phyloP scores from a whole-genome alignment of 2,329 filamentous ascomycete genomes.

The Myrmaecium sp. region DNA sequence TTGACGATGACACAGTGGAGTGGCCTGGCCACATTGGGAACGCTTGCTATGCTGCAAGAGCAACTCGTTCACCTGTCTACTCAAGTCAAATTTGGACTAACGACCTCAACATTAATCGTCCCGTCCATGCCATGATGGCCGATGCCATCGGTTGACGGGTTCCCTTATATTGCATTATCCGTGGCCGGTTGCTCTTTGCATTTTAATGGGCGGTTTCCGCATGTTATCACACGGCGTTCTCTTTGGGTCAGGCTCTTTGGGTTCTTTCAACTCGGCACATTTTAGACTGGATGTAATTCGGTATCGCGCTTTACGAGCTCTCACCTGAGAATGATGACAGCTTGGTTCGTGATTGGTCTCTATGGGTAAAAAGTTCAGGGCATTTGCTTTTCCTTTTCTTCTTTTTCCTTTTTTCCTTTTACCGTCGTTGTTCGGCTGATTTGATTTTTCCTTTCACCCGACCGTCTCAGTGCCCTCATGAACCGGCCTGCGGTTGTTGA shows the following conservation, averaged over 20 bases:
- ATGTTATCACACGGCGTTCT: constrained; percentile 1
- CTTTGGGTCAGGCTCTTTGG: constrained; percentile 1
- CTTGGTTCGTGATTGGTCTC: too few species aligned
- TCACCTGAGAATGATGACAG: too few species aligned
- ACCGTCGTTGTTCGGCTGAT: background rate
- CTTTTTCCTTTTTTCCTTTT: background rate
- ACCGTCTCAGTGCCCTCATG: too few species aligned
- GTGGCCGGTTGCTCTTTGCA: constrained; percentile 3
- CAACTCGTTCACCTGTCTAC: too few species aligned
- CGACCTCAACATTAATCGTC: too few species aligned
- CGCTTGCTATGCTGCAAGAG: too few species aligned
- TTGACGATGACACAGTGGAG: constrained; percentile 17
- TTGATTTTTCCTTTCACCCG: too few species aligned
- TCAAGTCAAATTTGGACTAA: too few species aligned
- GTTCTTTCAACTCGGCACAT: background rate
- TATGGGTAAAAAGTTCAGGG: too few species aligned
- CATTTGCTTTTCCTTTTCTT: background rate
- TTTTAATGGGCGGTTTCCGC: constrained; percentile 4
- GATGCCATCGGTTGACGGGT: constrained; percentile 7
- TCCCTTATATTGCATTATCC: constrained; percentile 3
- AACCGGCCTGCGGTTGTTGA: too few species aligned
- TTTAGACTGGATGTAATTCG: constrained; percentile 4
- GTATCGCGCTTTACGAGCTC: constrained; percentile 1
- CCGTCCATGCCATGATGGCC: too few species aligned
- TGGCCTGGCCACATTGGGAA: too few species aligned